Evolutionary conservation across 169 alveolate species (phyloP).

Genomic region (Plasmodium reichenowi): DNA sequence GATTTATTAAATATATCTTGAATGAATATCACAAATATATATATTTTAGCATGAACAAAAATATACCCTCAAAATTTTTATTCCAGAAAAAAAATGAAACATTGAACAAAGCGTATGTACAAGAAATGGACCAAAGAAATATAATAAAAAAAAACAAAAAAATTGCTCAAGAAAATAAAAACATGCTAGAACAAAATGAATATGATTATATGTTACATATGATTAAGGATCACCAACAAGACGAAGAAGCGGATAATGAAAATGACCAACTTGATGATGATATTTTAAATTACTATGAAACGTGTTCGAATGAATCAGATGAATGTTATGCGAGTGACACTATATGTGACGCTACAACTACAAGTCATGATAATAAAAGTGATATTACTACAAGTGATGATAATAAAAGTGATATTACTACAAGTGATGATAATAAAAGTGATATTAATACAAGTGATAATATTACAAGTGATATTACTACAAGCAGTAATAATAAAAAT

Average conservation of each 20-base stretch:
- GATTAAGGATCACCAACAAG: conserved; percentile 20
- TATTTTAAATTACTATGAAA: not conserved
- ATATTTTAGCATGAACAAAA: conserved; percentile 26
- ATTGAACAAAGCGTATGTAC: not conserved
- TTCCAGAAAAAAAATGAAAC: conserved; percentile 2
- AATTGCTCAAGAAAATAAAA: not conserved
- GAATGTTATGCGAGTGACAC: not conserved
- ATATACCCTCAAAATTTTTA: conserved; percentile 5
- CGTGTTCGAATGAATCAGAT: not conserved
- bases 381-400: too few species aligned
- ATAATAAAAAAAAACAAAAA: not conserved
- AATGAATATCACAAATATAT: conserved; percentile 37
- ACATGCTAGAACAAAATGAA: not conserved
- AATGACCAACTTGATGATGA: not conserved
- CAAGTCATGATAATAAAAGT: not conserved
- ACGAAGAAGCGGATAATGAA: conserved; percentile 15
- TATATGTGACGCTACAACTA: not conserved
- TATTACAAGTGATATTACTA: too few species aligned
- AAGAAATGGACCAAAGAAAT: not conserved
- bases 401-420: too few species aligned
- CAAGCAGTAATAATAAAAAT: not conserved
- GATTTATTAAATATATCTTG: conserved; percentile 7
- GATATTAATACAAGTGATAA: too few species aligned
- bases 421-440: not conserved
- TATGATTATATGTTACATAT: conserved; percentile 30